These are phyloP conservation scores for Brassica napus DNA, from an alignment of 345 rosid species.

Conservation along the genomic window DNA sequence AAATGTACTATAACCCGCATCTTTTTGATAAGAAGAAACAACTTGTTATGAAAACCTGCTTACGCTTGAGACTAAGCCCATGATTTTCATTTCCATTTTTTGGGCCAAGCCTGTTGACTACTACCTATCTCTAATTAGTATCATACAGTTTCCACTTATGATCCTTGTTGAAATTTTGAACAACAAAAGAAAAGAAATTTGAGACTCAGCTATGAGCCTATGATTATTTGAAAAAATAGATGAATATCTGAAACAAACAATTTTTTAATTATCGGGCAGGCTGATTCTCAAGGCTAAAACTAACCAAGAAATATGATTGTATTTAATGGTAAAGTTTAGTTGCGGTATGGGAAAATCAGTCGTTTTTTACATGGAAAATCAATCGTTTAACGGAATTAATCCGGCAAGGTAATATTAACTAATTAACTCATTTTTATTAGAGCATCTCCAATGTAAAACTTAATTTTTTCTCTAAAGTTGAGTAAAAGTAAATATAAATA, in stretches of 20 bases:
- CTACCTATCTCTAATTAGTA: background rate
- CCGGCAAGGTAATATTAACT: background rate
- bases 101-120: background rate
- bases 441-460: too few species aligned
- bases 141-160: background rate
- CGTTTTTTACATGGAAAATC: background rate
- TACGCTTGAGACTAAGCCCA: background rate
- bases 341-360: background rate
- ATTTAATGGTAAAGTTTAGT: background rate
- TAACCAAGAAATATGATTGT: background rate
- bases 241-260: background rate
- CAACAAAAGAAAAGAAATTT: background rate
- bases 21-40: background rate
- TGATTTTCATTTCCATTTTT: background rate
- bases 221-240: background rate
- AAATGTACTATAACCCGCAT: background rate
- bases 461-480: too few species aligned
- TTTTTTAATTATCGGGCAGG: background rate
- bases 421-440: too few species aligned
- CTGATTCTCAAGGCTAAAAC: constrained; percentile 3
- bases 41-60: background rate
- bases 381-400: background rate
- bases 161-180: background rate
- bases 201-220: background rate
- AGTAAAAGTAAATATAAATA: too few species aligned